phyloP scores from a whole-genome alignment of 306 rosid genomes.

The Arachis stenosperma region DNA sequence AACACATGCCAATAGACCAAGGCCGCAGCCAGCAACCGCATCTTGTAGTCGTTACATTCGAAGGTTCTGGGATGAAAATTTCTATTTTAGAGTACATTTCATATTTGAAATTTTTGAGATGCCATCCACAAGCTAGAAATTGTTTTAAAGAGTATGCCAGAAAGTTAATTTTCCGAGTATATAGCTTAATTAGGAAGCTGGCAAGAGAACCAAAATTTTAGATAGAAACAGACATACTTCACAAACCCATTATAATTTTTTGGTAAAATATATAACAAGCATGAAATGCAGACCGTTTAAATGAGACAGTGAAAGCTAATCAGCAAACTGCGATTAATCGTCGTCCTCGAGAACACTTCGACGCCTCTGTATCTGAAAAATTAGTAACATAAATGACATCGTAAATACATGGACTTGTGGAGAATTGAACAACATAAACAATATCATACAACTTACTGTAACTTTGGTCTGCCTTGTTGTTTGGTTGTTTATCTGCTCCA shows the following conservation, averaged over 20 bases:
- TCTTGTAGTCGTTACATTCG: conserved; percentile 27
- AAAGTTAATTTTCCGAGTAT: conserved; percentile 10
- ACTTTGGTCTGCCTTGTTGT: conserved; percentile 92
- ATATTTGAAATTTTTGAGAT: not conserved
- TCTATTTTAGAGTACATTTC: not conserved
- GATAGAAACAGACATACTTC: conserved; percentile 31
- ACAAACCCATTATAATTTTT: conserved; percentile 35
- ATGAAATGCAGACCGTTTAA: conserved; percentile 32
- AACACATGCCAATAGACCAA: not conserved
- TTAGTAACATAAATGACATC: not conserved
- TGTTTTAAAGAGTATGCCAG: conserved; percentile 11
- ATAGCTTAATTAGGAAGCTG: conserved; percentile 26
- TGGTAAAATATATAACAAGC: conserved; percentile 32
- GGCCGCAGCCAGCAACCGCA: not conserved
- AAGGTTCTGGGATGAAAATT: not conserved
- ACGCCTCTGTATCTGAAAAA: conserved; percentile 91
- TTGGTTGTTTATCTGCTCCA: conserved; percentile 95
- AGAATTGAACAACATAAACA: not conserved
- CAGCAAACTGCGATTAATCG: not conserved
- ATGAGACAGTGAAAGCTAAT: conserved; percentile 48
- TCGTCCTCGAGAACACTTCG: conserved; percentile 95
- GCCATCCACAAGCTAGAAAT: conserved; percentile 28
- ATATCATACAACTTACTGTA: conserved; percentile 63
- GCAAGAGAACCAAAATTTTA: conserved; percentile 34
- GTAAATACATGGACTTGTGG: not conserved